These are phyloP conservation scores for Podospora appendiculata DNA, from an alignment of 495 filamentous ascomycete species.

Conservation along the genomic window DNA sequence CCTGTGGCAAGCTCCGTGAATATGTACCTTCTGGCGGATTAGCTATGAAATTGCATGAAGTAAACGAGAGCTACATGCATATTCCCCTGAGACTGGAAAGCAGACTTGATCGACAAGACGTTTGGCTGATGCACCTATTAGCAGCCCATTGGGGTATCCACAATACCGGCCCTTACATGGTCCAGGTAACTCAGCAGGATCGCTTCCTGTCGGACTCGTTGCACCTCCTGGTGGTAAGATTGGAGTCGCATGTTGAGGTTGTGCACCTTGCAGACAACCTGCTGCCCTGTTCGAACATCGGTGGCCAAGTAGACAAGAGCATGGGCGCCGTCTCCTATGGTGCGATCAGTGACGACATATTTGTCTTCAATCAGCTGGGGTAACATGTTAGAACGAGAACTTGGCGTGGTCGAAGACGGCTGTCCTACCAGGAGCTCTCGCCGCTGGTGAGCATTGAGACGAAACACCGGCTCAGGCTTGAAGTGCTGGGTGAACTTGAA, in stretches of 20 bases:
- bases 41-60: background rate
- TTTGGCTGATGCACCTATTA: slow-evolving; percentile 41
- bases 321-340: slow-evolving; percentile 78
- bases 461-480: background rate
- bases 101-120: slow-evolving; percentile 48
- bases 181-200: slow-evolving; percentile 47
- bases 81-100: slow-evolving; percentile 40
- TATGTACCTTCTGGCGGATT: slow-evolving; percentile 42
- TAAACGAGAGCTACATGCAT: slow-evolving; percentile 35
- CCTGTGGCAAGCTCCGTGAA: slow-evolving; percentile 60
- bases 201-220: slow-evolving; percentile 37
- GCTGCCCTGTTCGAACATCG: slow-evolving; percentile 55
- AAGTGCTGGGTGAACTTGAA: slow-evolving; percentile 22
- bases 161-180: slow-evolving; percentile 42
- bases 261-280: slow-evolving; percentile 72
- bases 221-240: slow-evolving; percentile 5
- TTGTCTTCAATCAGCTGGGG: slow-evolving; percentile 37
- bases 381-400: slow-evolving; percentile 1
- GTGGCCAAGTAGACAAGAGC: slow-evolving; percentile 76
- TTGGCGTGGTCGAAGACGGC: background rate
- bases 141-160: too few relatives aligned
- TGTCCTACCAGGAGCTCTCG: slow-evolving; percentile 4
- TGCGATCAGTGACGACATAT: slow-evolving; percentile 42
- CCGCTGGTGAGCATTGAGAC: slow-evolving; percentile 10
- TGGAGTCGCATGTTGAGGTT: slow-evolving; percentile 13